Evolutionary conservation across 2,329 filamentous ascomycete genomes (phyloP).

Genomic region (Lecanicillium sp.): DNA sequence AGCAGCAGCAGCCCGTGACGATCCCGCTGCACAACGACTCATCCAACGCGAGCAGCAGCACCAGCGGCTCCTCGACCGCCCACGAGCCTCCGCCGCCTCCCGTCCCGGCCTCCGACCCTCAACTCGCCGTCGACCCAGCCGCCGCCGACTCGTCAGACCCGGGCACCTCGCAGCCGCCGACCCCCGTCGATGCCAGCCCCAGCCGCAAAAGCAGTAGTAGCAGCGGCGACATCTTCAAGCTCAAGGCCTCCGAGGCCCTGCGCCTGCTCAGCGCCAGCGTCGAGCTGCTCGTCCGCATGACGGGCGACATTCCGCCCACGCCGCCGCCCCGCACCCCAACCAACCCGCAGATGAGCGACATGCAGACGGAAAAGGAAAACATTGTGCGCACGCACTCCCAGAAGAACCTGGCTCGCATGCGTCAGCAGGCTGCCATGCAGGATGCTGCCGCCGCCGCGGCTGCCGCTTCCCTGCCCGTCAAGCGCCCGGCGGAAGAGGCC

Average conservation of each 20-base stretch:
- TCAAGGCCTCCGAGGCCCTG: slow-evolving; percentile 67
- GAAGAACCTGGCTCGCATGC: slow-evolving; percentile 40
- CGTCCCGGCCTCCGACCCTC: slow-evolving; percentile 30
- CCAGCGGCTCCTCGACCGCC: background rate
- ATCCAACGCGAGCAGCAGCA: slow-evolving; percentile 1
- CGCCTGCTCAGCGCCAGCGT: slow-evolving; percentile 68
- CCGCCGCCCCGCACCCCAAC: slow-evolving; percentile 58
- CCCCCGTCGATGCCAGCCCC: slow-evolving; percentile 18
- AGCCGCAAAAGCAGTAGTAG: slow-evolving; percentile 11
- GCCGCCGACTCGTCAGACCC: slow-evolving; percentile 10
- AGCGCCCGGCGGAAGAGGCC: slow-evolving; percentile 6
- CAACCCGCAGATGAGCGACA: slow-evolving; percentile 58
- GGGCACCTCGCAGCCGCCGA: slow-evolving; percentile 16
- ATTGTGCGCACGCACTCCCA: slow-evolving; percentile 52
- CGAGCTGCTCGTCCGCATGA: slow-evolving; percentile 62
- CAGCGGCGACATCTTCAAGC: slow-evolving; percentile 61
- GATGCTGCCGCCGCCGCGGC: slow-evolving; percentile 6
- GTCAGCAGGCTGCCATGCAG: slow-evolving; percentile 30
- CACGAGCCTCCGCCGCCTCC: slow-evolving; percentile 33
- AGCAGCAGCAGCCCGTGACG: too few species aligned
- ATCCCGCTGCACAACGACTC: background rate
- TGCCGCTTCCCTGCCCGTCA: slow-evolving; percentile 5
- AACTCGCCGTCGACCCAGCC: slow-evolving; percentile 16
- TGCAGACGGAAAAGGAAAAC: slow-evolving; percentile 55
- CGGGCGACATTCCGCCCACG: slow-evolving; percentile 75